Evolutionary conservation across 1,284 basidiomycete genomes (phyloP).

Genomic region (Cryptococcus sp.): DNA sequence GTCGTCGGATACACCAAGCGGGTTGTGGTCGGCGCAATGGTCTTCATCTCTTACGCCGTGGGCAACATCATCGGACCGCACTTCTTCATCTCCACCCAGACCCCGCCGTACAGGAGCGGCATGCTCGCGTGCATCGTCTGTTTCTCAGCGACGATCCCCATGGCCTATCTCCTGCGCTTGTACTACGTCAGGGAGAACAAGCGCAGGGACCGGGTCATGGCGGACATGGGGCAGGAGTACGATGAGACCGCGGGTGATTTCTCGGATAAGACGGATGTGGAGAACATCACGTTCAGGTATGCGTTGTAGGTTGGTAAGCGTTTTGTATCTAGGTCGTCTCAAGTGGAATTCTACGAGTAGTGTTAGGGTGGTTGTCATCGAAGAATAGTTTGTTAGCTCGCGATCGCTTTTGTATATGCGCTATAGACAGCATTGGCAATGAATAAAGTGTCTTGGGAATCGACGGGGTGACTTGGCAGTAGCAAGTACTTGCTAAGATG

Average conservation of each 20-base stretch:
- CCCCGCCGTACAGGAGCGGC: constrained; percentile 35
- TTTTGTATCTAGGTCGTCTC: too few relatives aligned
- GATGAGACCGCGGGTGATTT: constrained; percentile 28
- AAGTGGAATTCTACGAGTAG: too few relatives aligned
- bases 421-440: too few relatives aligned
- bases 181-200: constrained; percentile 35
- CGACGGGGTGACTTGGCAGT: too few relatives aligned
- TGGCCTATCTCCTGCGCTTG: constrained; percentile 22
- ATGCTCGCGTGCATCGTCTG: constrained; percentile 41
- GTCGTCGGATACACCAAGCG: constrained; percentile 39
- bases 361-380: too few relatives aligned
- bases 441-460: too few relatives aligned
- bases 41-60: constrained; percentile 34
- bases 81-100: constrained; percentile 35
- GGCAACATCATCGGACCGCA: constrained; percentile 34
- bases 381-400: too few relatives aligned
- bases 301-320: constrained; percentile 18
- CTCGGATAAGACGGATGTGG: constrained; percentile 34
- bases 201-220: constrained; percentile 22
- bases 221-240: constrained; percentile 10
- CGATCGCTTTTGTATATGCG: too few relatives aligned
- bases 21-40: constrained; percentile 31
- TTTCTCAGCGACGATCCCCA: constrained; percentile 24
- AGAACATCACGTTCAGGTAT: constrained; percentile 36
- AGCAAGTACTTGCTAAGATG: too few relatives aligned